Evolutionary conservation across 2,329 filamentous ascomycete species (phyloP).

Genomic region (Aspergillus sp.): DNA sequence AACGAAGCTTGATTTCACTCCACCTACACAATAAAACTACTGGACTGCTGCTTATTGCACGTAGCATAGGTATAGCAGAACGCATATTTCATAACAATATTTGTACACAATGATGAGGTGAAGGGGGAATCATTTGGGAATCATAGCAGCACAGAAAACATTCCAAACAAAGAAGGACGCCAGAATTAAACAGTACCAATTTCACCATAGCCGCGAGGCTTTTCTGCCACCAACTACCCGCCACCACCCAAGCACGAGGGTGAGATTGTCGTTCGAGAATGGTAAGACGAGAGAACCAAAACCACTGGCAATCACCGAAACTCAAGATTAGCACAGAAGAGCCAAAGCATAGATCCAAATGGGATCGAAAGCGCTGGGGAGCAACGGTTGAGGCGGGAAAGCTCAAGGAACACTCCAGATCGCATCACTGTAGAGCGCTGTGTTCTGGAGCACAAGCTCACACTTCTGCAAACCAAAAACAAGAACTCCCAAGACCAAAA

Average conservation of each 20-base stretch:
- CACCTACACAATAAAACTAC: background rate
- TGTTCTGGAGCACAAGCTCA: no score
- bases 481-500: background rate
- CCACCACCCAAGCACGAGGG: background rate
- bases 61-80: background rate
- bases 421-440: no score
- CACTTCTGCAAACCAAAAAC: background rate
- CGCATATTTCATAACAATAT: background rate
- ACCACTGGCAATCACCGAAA: background rate
- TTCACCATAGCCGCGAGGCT: background rate
- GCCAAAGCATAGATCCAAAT: no score
- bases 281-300: background rate
- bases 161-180: background rate
- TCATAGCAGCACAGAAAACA: slow-evolving; percentile 14
- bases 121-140: slow-evolving; percentile 21
- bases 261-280: background rate
- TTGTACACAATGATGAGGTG: slow-evolving; percentile 20
- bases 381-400: no score
- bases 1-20: background rate
- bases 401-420: no score
- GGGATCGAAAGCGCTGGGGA: no score
- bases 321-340: no score
- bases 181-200: background rate
- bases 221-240: background rate
- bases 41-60: background rate